phyloP scores from a whole-genome alignment of 2,329 filamentous ascomycete genomes.

The Seiridium unicorne region DNA sequence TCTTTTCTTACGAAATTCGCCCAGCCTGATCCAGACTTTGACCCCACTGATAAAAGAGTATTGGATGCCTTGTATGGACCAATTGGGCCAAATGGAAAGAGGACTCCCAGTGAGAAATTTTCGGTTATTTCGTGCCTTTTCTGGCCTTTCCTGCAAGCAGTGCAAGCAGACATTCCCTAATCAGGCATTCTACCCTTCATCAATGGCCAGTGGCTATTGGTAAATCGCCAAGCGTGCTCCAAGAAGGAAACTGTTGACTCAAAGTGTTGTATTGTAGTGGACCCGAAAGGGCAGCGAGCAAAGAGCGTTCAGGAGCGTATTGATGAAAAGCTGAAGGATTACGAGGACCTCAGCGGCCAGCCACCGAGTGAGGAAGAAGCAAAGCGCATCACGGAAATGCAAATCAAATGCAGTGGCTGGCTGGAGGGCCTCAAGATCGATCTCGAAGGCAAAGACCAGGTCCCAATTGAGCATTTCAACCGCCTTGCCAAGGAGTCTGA shows the following conservation, averaged over 20 bases:
- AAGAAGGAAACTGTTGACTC: background rate
- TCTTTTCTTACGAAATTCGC: background rate
- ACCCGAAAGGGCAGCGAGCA: background rate
- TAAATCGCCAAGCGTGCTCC: background rate
- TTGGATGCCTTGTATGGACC: background rate
- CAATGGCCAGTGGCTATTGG: background rate
- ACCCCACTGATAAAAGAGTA: background rate
- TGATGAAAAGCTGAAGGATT: background rate
- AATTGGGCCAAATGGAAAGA: too few relatives aligned
- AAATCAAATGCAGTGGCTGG: background rate
- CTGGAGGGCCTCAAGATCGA: conserved; percentile 6
- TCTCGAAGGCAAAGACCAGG: background rate
- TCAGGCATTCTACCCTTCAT: too few relatives aligned
- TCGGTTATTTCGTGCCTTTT: too few relatives aligned
- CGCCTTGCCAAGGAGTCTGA: conserved; percentile 2
- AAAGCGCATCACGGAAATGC: background rate
- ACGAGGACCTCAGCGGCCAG: background rate
- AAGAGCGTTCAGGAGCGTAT: background rate
- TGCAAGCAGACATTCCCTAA: background rate
- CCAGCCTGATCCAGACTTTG: background rate
- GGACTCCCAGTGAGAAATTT: too few relatives aligned
- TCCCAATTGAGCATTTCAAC: conserved; percentile 5
- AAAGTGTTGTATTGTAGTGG: background rate
- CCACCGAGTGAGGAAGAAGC: background rate
- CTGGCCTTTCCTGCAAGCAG: too few relatives aligned